Evolutionary conservation across 176 grass and related monocot genomes (phyloP), one percentile per base, ranked within the genome.

Genomic region (Saccharum spontaneum): DNA sequence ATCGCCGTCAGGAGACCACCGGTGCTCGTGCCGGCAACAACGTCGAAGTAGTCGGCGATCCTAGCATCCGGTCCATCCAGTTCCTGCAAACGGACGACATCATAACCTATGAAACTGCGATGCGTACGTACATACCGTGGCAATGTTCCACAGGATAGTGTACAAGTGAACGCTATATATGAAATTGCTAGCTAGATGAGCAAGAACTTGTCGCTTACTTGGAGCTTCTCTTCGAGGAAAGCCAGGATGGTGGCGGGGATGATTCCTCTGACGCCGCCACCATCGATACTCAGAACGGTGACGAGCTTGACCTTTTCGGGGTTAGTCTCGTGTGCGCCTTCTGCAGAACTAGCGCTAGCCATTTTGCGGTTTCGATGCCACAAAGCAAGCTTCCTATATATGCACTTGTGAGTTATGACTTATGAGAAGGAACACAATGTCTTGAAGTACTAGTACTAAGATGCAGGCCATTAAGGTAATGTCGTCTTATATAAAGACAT

Each of bases 231-330:
- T 69, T 93, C 91, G 3, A 96, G 93, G 77, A 88, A 96, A 2
- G 73, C 76, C 1, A 93, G 77, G 77, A 93, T 83, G 49, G 78
- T 87, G 50, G 85, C 94, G 1, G 94, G 89, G 37, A 96, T 96
- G 84, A 96, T 93, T 15, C 94, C 94, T 37, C 94, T 85, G 31
- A 91, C 7, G 16, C 94, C 91, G 4, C 94, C 94, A 5, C 94
- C 94, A 8, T 96, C 94, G 23, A 96, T 91, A 87, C 94, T 96
- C 36, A 96, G 91, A 7, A 96, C 84, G 1, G 89, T 93, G 52
- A 91, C 7, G 16, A 95, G 52, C 60, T 89, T 76, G 11, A 73
- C 86, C 87, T 91, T 91, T 20, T 83, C 68, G 16, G 86, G 59
- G 65, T 89, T 34, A 37, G 5, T 61, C 18, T 10, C 39, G 14